Evolutionary conservation across 1,139 yeast species (phyloP).

Genomic region (Magnusiomyces ingens): DNA sequence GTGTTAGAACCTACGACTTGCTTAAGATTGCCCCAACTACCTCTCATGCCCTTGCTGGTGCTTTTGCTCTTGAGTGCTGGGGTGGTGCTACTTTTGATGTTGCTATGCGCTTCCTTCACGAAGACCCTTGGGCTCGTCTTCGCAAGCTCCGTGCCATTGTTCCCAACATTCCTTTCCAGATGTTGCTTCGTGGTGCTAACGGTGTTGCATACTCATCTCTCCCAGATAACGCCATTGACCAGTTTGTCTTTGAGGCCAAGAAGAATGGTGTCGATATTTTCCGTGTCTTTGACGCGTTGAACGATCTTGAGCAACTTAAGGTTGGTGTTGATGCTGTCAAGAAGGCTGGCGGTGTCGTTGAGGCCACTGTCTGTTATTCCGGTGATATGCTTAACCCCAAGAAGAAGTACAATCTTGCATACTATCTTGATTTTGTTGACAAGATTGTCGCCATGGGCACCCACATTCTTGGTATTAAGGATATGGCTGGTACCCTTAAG

Average conservation of each 20-base stretch:
- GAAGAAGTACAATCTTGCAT: constrained; percentile 89
- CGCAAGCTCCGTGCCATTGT: constrained; percentile 80
- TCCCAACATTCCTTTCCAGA: constrained; percentile 98
- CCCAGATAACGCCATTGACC: constrained; percentile 98
- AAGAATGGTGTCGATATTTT: constrained; percentile 94
- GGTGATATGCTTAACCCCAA: constrained; percentile 97
- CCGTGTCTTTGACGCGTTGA: constrained; percentile 95
- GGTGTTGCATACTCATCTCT: constrained; percentile 97
- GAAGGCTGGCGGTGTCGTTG: constrained; percentile 98
- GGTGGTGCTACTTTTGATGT: constrained; percentile 99
- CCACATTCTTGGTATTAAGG: constrained; percentile 93
- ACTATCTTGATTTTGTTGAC: constrained; percentile 77
- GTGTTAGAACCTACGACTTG: constrained; percentile 91
- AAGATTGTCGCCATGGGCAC: constrained; percentile 90
- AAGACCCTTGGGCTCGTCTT: constrained; percentile 97
- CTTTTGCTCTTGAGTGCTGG: constrained; percentile 98
- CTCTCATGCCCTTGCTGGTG: constrained; percentile 81
- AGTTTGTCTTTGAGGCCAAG: constrained; percentile 89
- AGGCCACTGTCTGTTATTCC: constrained; percentile 96
- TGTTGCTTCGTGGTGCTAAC: constrained; percentile 98
- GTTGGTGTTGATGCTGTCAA: constrained; percentile 98
- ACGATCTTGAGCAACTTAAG: constrained; percentile 90
- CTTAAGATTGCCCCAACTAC: constrained; percentile 90
- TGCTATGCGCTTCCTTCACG: constrained; percentile 95
- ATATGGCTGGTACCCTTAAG: constrained; percentile 98